phyloP scores from a whole-genome alignment of 225 moss, liverwort and hornwort species.

The Anthoceros angustus region DNA sequence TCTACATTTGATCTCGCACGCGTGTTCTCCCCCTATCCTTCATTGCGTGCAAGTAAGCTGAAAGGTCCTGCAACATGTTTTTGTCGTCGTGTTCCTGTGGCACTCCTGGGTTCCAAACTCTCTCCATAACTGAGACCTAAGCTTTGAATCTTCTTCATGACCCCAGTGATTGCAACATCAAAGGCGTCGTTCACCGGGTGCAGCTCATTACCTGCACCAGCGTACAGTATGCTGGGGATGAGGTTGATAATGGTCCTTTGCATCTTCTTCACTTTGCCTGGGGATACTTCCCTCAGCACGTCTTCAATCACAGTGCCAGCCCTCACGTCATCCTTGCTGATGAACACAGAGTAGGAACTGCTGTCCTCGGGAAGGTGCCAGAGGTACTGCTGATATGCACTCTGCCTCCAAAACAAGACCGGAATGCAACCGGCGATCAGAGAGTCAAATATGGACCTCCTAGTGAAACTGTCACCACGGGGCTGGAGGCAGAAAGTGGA shows the following conservation, averaged over 20 bases:
- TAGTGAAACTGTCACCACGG: conserved; percentile 10
- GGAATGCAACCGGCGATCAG: conserved; percentile 11
- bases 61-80: no score
- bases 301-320: neutral
- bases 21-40: no score
- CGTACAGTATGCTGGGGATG: neutral
- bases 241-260: neutral
- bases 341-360: conserved; percentile 6
- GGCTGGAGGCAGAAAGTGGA: conserved; percentile 14
- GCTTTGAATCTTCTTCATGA: neutral
- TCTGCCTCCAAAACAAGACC: conserved; percentile 6
- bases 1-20: no score
- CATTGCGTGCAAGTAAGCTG: no score
- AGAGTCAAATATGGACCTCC: conserved; percentile 9
- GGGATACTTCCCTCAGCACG: neutral
- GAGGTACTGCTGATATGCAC: conserved; percentile 9
- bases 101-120: no score
- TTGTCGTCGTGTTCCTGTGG: no score
- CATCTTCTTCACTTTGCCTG: neutral
- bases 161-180: neutral
- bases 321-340: neutral
- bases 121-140: no score
- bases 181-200: neutral
- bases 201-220: neutral
- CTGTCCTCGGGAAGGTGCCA: conserved; percentile 12